Evolutionary conservation across 106 monocot species (phyloP).

Genomic region (Cymbidium sinense): DNA sequence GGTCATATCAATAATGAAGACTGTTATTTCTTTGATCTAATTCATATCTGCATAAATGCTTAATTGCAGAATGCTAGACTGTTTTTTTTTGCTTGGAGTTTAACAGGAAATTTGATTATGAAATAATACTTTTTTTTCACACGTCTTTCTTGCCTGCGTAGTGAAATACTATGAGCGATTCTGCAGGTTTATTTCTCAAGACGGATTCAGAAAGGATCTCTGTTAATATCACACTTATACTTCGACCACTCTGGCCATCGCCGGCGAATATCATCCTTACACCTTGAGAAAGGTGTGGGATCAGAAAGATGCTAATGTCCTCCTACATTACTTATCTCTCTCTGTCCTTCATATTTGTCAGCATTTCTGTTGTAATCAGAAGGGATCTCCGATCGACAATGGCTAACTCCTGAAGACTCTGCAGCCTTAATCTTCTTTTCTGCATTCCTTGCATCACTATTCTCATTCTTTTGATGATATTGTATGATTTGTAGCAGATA

Average conservation of each 20-base stretch:
- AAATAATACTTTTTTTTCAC: neutral
- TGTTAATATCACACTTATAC: constrained; percentile 15
- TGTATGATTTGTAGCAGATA: neutral
- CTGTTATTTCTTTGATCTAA: neutral
- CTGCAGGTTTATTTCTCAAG: constrained; percentile 28
- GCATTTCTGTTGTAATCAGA: constrained; percentile 27
- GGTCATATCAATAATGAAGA: too few species aligned
- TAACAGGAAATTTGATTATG: neutral
- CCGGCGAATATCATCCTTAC: constrained; percentile 38
- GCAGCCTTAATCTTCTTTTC: neutral
- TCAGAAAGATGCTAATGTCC: constrained; percentile 22
- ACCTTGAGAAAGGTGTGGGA: constrained; percentile 93
- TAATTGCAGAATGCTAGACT: neutral
- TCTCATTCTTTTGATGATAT: neutral
- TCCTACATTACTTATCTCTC: constrained; percentile 22
- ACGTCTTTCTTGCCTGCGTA: neutral
- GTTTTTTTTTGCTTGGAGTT: neutral
- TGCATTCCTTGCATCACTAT: neutral
- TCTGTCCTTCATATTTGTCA: constrained; percentile 26
- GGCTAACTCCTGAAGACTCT: constrained; percentile 31
- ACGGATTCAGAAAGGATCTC: constrained; percentile 28
- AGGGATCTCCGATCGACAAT: constrained; percentile 65
- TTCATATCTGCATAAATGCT: neutral
- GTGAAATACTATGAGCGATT: neutral
- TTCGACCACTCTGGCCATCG: constrained; percentile 74